Evolutionary conservation across 2,329 filamentous ascomycete species (phyloP), one percentile per base, ranked within the genome.

Genomic region (Westerdykella ornata): DNA sequence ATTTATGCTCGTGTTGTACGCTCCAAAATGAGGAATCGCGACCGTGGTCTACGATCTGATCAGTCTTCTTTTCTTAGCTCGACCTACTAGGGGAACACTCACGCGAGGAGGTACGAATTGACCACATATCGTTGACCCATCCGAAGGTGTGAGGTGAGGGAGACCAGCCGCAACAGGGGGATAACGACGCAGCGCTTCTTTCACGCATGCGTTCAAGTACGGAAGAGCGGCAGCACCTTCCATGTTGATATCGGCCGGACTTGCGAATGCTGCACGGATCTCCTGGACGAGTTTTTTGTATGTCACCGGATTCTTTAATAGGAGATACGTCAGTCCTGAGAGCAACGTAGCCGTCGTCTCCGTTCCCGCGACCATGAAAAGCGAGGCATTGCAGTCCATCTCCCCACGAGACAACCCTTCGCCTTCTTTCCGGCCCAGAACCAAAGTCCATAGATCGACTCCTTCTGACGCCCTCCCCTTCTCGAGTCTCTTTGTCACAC

Each of bases 331-430:
- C 7, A 65, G 37, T 4, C 67, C 70, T 6, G 58, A 61, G 1
- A 72, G 51, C 6, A 67, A 38, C 0, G 64, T 70, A 0, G 70
- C 70, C 0, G 68, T 68, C 0, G 71, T 72, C 41, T 74, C 70
- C 15, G 65, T 67, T 1, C 70, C 71, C 2, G 69, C 71, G 5
- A 68, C 39, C 48, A 72, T 69, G 28, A 72, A 57, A 0, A 68
- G 19, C 2, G 48, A 45, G 0, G 61, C 52, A 38, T 68, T 69
- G 0, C 59, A 43, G 15, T 69, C 56, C 54, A 73, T 68, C 35
- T 73, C 66, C 1, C 34, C 42, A 17, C 50, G 38, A 3, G 46
- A 45, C 18, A 66, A 34, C 0, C 53, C 56, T 53, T 52, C 3
- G 56, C 59, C 20, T 38, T 53, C 60, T 28, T 63, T 59, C 40